A percentile compares a stretch with the other conserved stretches of the same genome.
Evolutionary conservation across 208 protist genomes (phyloP).

Genomic region (Crithidia brevicula): DNA sequence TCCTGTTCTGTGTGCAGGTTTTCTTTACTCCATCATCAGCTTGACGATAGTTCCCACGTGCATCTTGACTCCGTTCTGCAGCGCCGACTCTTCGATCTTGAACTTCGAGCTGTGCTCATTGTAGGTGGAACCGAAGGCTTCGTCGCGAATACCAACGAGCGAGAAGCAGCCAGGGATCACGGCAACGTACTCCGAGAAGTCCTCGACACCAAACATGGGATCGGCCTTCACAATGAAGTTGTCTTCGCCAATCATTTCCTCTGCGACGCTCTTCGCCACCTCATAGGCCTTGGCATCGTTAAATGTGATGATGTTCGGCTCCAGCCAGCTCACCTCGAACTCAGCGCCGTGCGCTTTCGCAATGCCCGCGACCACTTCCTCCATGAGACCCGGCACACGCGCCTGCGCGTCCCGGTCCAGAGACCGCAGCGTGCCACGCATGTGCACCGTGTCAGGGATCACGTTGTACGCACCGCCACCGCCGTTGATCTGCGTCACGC

Average conservation of each 20-base stretch:
- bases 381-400: background rate
- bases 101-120: conserved; percentile 39
- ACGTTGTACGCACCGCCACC: conserved; percentile 72
- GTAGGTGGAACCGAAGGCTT: conserved; percentile 4
- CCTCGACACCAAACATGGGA: conserved; percentile 62
- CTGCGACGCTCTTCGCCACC: conserved; percentile 42
- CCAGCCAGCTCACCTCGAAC: conserved; percentile 71
- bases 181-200: conserved; percentile 79
- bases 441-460: conserved; percentile 66
- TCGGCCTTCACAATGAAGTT: conserved; percentile 48
- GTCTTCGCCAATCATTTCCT: conserved; percentile 37
- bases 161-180: conserved; percentile 63
- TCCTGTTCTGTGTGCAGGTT: background rate
- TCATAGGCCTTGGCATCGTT: conserved; percentile 74
- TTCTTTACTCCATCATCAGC: conserved; percentile 19
- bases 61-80: conserved; percentile 41
- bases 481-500: conserved; percentile 57
- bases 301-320: conserved; percentile 84
- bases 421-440: conserved; percentile 70
- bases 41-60: conserved; percentile 47
- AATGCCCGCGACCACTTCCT: conserved; percentile 21
- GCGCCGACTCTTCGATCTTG: conserved; percentile 46
- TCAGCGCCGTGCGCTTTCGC: conserved; percentile 49
- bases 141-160: conserved; percentile 35
- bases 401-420: conserved; percentile 41